These are phyloP conservation scores for Davidsoniella eucalypti DNA, from an alignment of 2,329 filamentous ascomycete genomes.

Conservation along the genomic window DNA sequence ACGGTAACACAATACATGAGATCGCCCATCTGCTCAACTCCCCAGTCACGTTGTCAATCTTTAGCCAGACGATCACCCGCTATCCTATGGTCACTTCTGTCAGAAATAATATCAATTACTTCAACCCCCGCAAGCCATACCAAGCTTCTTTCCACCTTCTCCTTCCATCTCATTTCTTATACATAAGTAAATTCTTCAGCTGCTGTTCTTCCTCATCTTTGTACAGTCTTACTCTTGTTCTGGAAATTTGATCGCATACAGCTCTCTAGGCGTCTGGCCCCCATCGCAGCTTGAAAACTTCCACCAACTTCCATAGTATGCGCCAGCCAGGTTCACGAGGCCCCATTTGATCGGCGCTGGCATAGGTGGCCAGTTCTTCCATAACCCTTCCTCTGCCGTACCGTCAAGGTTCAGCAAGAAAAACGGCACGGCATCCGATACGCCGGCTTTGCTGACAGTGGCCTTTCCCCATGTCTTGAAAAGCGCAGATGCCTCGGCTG, in stretches of 20 bases:
- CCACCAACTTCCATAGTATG: constrained; percentile 42
- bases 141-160: too few species aligned
- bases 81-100: too few species aligned
- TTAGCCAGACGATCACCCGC: too few species aligned
- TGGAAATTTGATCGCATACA: constrained; percentile 26
- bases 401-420: constrained; percentile 47
- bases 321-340: constrained; percentile 39
- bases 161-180: not conserved
- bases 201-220: not conserved
- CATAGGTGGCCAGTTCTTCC: constrained; percentile 49
- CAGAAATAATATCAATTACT: too few species aligned
- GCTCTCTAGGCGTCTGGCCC: constrained; percentile 32
- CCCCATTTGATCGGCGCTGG: constrained; percentile 42
- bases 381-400: constrained; percentile 40
- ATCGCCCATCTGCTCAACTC: too few species aligned
- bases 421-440: constrained; percentile 44
- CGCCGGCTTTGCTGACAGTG: constrained; percentile 44
- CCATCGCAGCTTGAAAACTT: constrained; percentile 47
- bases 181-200: not conserved
- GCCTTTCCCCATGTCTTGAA: constrained; percentile 48
- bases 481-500: constrained; percentile 28
- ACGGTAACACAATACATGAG: too few species aligned
- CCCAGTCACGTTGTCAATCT: too few species aligned
- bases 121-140: not conserved
- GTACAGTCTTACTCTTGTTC: not conserved